Conservation (phyloP, 2,329 filamentous ascomycete species). For the Ceratocystis ficicola region DNA sequence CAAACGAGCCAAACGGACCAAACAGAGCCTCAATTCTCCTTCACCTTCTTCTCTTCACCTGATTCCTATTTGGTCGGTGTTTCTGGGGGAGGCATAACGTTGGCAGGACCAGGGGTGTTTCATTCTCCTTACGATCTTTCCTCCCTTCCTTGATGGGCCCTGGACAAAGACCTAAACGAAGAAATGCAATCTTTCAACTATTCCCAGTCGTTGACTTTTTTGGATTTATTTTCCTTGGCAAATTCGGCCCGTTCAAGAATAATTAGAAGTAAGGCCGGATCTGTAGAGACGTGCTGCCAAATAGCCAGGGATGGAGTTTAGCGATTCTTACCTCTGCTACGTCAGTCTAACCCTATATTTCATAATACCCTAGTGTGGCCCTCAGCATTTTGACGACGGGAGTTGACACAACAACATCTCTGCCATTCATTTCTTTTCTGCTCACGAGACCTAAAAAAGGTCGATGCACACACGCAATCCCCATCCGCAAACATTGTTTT, state of each 20-base stretch:
- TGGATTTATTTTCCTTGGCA: neutral
- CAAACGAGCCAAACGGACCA: too few relatives aligned
- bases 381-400: neutral
- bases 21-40: constrained; percentile 5
- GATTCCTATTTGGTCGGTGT: neutral
- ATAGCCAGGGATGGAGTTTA: neutral
- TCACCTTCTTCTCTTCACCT: neutral
- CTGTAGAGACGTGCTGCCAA: neutral
- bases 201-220: neutral
- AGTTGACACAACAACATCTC: neutral
- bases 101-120: neutral
- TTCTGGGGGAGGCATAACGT: neutral
- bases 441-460: neutral
- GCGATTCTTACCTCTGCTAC: neutral
- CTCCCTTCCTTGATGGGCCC: neutral
- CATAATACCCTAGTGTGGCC: neutral
- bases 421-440: neutral
- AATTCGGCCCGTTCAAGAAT: constrained; percentile 4
- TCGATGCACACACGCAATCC: neutral
- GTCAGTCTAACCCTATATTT: neutral
- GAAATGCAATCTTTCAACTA: too few relatives aligned
- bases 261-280: neutral
- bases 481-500: neutral
- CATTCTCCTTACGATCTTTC: neutral
- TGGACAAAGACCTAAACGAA: neutral